Conservation (phyloP, 192 early-diverging fungal species). For the Chytriomyces sp. region DNA sequence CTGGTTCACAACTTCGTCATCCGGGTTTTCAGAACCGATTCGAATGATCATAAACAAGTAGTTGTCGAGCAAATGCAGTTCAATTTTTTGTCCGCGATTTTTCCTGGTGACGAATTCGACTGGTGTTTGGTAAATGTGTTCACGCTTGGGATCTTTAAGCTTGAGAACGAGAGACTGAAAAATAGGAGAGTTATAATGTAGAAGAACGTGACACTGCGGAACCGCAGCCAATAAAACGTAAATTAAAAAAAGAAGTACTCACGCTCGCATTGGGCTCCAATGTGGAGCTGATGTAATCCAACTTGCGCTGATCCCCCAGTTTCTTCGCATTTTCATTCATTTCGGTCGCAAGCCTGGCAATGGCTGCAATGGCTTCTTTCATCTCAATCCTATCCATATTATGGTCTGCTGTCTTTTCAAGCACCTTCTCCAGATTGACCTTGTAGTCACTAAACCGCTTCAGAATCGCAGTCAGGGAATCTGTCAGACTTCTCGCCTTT, state of each 20-base stretch:
- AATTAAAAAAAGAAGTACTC: neutral
- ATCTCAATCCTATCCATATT: neutral
- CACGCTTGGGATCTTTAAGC: neutral
- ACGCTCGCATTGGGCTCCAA: conserved; percentile 1
- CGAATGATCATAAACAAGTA: conserved; percentile 41
- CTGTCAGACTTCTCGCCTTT: neutral
- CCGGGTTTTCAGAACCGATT: conserved; percentile 35
- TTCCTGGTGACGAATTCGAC: neutral
- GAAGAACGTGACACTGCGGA: neutral
- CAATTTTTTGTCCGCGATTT: neutral
- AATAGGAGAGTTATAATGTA: neutral
- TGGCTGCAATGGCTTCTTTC: conserved; percentile 1
- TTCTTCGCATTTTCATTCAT: conserved; percentile 18
- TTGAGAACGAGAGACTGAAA: conserved; percentile 4
- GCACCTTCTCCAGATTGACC: conserved; percentile 5
- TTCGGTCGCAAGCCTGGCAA: neutral
- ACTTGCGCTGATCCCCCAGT: neutral
- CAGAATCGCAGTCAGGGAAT: neutral
- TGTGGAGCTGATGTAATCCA: neutral
- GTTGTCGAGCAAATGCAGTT: conserved; percentile 87
- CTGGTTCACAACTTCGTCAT: conserved; percentile 3
- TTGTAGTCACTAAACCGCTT: conserved; percentile 15
- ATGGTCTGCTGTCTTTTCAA: neutral
- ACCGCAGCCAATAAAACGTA: neutral
- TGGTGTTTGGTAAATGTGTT: conserved; percentile 13